A percentile compares a stretch with the other conserved stretches of the same genome.
phyloP scores from a whole-genome alignment of 192 early-diverging fungal genomes.

The Podochytrium sp. region DNA sequence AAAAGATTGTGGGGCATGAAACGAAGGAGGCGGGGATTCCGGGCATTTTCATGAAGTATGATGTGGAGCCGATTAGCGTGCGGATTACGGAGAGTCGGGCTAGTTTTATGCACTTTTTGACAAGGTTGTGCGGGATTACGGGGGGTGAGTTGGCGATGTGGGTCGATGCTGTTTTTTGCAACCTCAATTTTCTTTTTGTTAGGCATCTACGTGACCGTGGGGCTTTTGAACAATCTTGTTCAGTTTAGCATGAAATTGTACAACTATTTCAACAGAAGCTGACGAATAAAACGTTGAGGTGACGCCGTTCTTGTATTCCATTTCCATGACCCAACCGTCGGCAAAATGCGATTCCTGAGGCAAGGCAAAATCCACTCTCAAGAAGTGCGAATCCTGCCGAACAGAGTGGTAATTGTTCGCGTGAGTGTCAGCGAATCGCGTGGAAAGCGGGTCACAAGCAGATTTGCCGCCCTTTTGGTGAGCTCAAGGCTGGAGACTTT shows the following conservation, averaged over 20 bases:
- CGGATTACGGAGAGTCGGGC: constrained; percentile 69
- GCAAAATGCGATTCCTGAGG: too few relatives aligned
- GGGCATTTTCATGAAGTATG: constrained; percentile 88
- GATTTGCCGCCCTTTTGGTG: too few relatives aligned
- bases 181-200: background rate
- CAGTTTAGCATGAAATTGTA: constrained; percentile 17
- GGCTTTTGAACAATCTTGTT: constrained; percentile 31
- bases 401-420: too few relatives aligned
- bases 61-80: constrained; percentile 87
- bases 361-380: too few relatives aligned
- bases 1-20: constrained; percentile 33
- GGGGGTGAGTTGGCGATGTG: constrained; percentile 59
- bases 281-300: too few relatives aligned
- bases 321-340: too few relatives aligned
- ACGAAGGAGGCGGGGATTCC: constrained; percentile 42
- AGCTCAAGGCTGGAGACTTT: too few relatives aligned
- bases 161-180: background rate
- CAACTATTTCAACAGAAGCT: too few relatives aligned
- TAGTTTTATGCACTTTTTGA: constrained; percentile 73
- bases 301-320: too few relatives aligned
- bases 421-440: too few relatives aligned
- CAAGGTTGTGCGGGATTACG: constrained; percentile 82
- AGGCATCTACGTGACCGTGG: constrained; percentile 38
- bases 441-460: too few relatives aligned
- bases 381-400: too few relatives aligned